phyloP scores from a whole-genome alignment of 257 asterid genomes.

The Gentiana dahurica region DNA sequence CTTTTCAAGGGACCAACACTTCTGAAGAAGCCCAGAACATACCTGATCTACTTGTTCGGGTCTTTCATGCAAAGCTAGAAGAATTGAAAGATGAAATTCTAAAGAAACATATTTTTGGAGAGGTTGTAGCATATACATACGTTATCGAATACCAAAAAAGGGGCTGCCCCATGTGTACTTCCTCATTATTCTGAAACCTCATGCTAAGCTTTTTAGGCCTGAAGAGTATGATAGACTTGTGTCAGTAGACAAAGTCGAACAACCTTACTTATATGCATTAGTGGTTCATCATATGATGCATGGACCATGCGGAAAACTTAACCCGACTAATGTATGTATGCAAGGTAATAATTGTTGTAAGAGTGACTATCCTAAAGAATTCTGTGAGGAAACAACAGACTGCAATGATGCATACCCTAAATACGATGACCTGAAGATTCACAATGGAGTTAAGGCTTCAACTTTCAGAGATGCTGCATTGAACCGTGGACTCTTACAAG shows the following conservation, averaged over 20 bases:
- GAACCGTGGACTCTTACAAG: not conserved
- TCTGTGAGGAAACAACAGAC: not conserved
- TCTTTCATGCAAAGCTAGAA: not conserved
- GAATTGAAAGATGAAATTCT: not conserved
- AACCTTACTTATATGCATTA: not conserved
- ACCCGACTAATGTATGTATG: not conserved
- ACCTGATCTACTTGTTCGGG: not conserved
- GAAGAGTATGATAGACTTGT: not conserved
- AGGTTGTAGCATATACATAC: not conserved
- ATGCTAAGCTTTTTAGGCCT: not conserved
- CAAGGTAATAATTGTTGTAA: not conserved
- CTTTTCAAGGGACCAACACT: too few relatives aligned
- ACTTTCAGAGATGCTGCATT: not conserved
- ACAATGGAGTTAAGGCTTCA: too few relatives aligned
- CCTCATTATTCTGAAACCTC: not conserved
- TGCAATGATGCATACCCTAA: not conserved
- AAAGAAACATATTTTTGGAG: not conserved
- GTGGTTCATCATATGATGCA: not conserved
- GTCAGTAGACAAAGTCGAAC: not conserved
- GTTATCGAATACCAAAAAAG: not conserved
- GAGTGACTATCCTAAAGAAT: slow-evolving; percentile 1
- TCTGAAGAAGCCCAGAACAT: not conserved
- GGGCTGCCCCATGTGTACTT: not conserved
- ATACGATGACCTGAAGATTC: not conserved
- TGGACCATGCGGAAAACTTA: not conserved